Evolutionary conservation across 108 stramenopile genomes (phyloP).

Genomic region (Cylindrotheca fusiformis): DNA sequence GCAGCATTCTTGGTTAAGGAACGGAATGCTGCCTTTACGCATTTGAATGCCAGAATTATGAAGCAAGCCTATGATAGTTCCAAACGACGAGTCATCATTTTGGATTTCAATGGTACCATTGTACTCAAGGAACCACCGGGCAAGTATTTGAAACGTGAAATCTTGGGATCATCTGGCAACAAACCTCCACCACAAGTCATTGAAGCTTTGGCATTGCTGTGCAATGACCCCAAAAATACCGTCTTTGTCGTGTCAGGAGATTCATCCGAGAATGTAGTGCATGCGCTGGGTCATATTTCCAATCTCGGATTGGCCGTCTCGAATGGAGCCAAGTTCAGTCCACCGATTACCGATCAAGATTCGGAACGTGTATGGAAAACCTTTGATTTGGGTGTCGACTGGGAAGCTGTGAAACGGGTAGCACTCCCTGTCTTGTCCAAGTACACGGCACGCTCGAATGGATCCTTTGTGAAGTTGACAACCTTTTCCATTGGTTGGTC

Average conservation of each 20-base stretch:
- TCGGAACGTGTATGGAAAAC: slow-evolving; percentile 58
- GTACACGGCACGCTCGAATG: slow-evolving; percentile 93
- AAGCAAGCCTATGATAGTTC: slow-evolving; percentile 66
- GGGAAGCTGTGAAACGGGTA: slow-evolving; percentile 85
- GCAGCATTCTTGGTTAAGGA: slow-evolving; percentile 72
- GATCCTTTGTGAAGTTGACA: slow-evolving; percentile 88
- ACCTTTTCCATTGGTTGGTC: slow-evolving; percentile 95
- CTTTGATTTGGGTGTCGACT: slow-evolving; percentile 91
- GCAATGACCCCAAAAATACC: slow-evolving; percentile 81
- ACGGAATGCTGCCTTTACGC: slow-evolving; percentile 43
- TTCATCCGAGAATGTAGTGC: slow-evolving; percentile 75
- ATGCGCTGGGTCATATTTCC: slow-evolving; percentile 81
- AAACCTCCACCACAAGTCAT: slow-evolving; percentile 73
- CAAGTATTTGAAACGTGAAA: slow-evolving; percentile 96
- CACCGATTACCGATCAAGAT: slow-evolving; percentile 38
- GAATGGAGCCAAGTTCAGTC: slow-evolving; percentile 89
- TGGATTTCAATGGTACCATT: slow-evolving; percentile 98
- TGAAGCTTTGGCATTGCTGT: slow-evolving; percentile 68
- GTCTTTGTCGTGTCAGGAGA: slow-evolving; percentile 93
- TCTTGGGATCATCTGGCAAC: slow-evolving; percentile 86
- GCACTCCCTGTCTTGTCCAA: slow-evolving; percentile 91
- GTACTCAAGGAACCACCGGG: slow-evolving; percentile 92
- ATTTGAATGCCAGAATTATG: slow-evolving; percentile 58
- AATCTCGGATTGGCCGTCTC: slow-evolving; percentile 90
- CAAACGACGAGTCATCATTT: slow-evolving; percentile 86